Base-by-base conservation (phyloP, 495 filamentous ascomycete genomes). In the Penicillium goetzii region DNA sequence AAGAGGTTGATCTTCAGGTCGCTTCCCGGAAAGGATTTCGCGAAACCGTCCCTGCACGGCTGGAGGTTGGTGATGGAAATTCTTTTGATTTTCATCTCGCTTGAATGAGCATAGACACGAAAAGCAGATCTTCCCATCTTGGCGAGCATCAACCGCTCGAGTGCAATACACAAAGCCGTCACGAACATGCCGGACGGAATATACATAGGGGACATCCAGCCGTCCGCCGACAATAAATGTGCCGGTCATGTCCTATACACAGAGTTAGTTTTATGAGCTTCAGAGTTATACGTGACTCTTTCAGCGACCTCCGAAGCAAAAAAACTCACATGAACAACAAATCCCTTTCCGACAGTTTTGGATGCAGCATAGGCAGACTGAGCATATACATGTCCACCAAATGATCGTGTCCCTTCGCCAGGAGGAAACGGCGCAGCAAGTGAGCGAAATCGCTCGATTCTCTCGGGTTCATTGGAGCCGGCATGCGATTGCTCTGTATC, bases 351-450 rank as follows among this genome's bases (percentile, higher is more conserved):
- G 12, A 87, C 81, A 15, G 82, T 85, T 53, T 82, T 80, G 5
- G 82, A 85, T 14, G 84, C 88, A 0, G 86, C 87, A 72, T 87
- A 81, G 8, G 82, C 86, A 0, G 86, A 80, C 66, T 92, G 89
- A 3, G 84, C 83, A 63, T 87, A 91, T 7, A 90, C 88, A 75
- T 90, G 86, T 0, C 87, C 89, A 9, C 89, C 89, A 66, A 80
- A 90, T 12, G 83, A 81, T 2, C 71, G 73, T 5, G 51, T 59
- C 23, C 72, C 68, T 4, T 72, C 60, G 10, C 71, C 77, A 0
- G 77, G 75, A 19, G 71, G 63, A 60, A 60, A 79, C 1, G 77
- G 77, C 0, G 49, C 52, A 28, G 76, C 65, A 9, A 74, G 51
- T 5, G 77, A 79, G 34, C 72, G 72, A 26, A 79, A 79, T 7